phyloP scores from a whole-genome alignment of 768 basidiomycete species.

The Tephrocybe sp. region DNA sequence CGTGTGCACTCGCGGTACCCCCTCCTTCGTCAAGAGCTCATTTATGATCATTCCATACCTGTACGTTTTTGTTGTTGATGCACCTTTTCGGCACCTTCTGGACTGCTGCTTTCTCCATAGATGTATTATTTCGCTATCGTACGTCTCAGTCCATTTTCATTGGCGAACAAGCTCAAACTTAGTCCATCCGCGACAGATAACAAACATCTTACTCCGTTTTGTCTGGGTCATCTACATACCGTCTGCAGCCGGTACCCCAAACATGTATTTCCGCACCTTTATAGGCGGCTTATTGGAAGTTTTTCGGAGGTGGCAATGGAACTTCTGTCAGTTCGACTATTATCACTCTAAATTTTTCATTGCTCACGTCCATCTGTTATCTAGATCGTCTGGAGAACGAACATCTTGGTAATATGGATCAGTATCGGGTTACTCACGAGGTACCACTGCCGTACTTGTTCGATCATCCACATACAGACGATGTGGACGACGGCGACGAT shows the following conservation, averaged over 20 bases:
- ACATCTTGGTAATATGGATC: conserved; percentile 90
- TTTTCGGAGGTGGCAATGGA: conserved; percentile 85
- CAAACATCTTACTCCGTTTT: conserved; percentile 77
- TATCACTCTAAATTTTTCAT: background rate
- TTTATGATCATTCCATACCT: conserved; percentile 62
- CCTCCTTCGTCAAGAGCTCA: conserved; percentile 70
- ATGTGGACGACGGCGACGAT: conserved; percentile 41
- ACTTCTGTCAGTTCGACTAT: conserved; percentile 64
- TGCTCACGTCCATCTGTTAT: background rate
- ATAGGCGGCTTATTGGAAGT: conserved; percentile 72
- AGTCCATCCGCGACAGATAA: conserved; percentile 40
- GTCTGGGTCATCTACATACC: conserved; percentile 82
- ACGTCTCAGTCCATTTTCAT: conserved; percentile 17
- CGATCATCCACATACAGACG: conserved; percentile 47
- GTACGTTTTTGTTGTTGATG: conserved; percentile 35
- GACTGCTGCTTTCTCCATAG: conserved; percentile 29
- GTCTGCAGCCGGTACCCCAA: conserved; percentile 29
- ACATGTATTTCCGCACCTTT: conserved; percentile 58
- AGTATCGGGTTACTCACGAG: conserved; percentile 85
- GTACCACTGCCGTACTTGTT: conserved; percentile 78
- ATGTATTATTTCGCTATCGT: conserved; percentile 81
- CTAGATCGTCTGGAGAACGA: conserved; percentile 85
- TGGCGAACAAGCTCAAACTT: background rate
- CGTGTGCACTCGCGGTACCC: conserved; percentile 51
- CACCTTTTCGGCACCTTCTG: background rate